Percentiles rank a stretch among this genome's conserved stretches.
These are phyloP conservation scores for Boletus fagicola DNA, from an alignment of 768 basidiomycete genomes.

Conservation along the genomic window DNA sequence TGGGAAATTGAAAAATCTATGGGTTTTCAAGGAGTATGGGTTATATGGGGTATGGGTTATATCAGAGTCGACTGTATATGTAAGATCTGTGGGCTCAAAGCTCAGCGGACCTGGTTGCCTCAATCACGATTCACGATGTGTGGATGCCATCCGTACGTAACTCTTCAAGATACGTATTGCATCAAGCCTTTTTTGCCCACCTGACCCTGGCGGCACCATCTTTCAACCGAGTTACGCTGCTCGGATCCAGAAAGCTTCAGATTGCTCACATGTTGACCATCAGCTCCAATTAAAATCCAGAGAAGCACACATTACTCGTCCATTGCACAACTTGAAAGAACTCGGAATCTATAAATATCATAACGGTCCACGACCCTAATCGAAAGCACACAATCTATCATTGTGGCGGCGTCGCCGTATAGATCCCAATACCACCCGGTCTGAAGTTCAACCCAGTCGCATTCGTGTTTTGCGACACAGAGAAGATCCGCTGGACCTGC, in stretches of 20 bases:
- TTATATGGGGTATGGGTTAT: no score
- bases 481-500: constrained; percentile 19
- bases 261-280: not conserved
- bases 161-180: no score
- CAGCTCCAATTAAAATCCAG: not conserved
- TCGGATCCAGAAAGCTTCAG: not conserved
- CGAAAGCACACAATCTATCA: not conserved
- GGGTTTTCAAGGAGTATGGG: no score
- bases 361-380: no score
- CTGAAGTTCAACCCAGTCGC: constrained; percentile 21
- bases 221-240: no score
- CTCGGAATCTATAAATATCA: not conserved
- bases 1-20: no score
- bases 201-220: no score
- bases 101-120: no score
- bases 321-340: not conserved
- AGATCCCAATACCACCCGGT: constrained; percentile 24
- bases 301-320: not conserved
- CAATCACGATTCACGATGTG: no score
- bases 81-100: no score
- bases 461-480: constrained; percentile 14
- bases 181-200: not conserved
- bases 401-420: constrained; percentile 10
- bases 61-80: no score
- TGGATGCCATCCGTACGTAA: no score